A percentile compares a stretch with the other conserved stretches of the same genome.
These are phyloP conservation scores for Irpex sp. DNA, from an alignment of 1,284 basidiomycete genomes.

Conservation along the genomic window DNA sequence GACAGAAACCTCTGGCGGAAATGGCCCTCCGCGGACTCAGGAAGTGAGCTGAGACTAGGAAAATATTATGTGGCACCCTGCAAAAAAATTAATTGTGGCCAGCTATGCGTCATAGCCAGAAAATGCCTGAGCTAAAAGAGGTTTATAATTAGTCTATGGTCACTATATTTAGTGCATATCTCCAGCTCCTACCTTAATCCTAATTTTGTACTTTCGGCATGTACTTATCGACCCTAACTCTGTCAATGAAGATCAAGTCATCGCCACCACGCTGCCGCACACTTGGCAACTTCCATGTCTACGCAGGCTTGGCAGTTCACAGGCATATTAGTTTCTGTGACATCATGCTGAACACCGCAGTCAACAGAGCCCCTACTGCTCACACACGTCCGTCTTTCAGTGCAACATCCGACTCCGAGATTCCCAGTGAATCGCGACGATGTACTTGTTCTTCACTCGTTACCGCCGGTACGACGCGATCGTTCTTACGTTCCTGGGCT, in stretches of 20 bases:
- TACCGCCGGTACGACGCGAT: too few relatives aligned
- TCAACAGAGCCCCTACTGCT: conserved; percentile 45
- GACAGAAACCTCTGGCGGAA: neutral
- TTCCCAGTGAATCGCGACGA: neutral
- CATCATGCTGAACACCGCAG: conserved; percentile 22
- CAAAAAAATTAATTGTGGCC: conserved; percentile 44
- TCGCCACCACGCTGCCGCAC: neutral
- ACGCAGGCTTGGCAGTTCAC: conserved; percentile 59
- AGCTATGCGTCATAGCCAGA: conserved; percentile 32
- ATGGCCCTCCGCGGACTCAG: conserved; percentile 49
- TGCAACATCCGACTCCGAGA: conserved; percentile 1
- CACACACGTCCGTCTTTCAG: conserved; percentile 35
- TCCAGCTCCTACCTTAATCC: conserved; percentile 35
- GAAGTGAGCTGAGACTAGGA: conserved; percentile 45
- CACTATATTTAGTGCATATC: conserved; percentile 27
- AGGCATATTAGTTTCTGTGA: conserved; percentile 15
- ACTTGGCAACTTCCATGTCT: conserved; percentile 31
- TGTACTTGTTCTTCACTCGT: neutral
- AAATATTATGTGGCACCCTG: conserved; percentile 53
- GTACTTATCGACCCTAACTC: conserved; percentile 26
- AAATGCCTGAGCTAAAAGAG: neutral
- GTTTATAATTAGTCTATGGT: neutral
- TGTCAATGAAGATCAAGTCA: conserved; percentile 6
- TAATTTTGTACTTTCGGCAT: conserved; percentile 41
- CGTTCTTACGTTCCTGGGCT: too few relatives aligned